A percentile compares a stretch with the other conserved stretches of the same genome.
phyloP scores from a whole-genome alignment of 495 filamentous ascomycete genomes.

The Aspergillus affinis region DNA sequence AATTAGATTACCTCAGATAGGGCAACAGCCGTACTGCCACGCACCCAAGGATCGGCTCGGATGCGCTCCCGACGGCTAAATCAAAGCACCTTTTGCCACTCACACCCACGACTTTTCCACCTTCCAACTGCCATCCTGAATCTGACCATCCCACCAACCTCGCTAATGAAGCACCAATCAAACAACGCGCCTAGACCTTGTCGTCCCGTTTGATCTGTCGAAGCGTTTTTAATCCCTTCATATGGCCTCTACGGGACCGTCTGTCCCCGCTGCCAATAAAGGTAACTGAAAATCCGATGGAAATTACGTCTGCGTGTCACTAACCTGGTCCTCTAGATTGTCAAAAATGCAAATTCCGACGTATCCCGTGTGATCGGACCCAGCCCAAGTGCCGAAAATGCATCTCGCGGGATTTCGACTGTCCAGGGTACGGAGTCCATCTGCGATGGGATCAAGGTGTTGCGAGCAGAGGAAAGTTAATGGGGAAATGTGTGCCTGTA shows the following conservation, averaged over 20 bases:
- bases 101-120: background rate
- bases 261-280: slow-evolving; percentile 10
- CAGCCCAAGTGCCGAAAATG: slow-evolving; percentile 27
- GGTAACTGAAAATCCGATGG: slow-evolving; percentile 8
- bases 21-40: background rate
- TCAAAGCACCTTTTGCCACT: background rate
- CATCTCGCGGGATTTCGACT: slow-evolving; percentile 39
- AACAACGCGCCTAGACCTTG: too few species aligned
- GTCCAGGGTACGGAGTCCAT: slow-evolving; percentile 45
- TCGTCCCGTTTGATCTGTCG: background rate
- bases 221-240: background rate
- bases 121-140: background rate
- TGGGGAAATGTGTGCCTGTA: slow-evolving; percentile 9
- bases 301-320: background rate
- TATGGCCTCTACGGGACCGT: background rate
- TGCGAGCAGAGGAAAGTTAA: slow-evolving; percentile 38
- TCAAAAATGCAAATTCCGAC: slow-evolving; percentile 48
- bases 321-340: slow-evolving; percentile 24
- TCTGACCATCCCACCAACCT: background rate
- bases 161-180: background rate
- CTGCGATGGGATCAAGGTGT: slow-evolving; percentile 39
- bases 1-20: too few species aligned
- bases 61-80: background rate
- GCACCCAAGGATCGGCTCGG: background rate
- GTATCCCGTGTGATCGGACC: slow-evolving; percentile 50